Conservation (phyloP, 1,284 basidiomycete species). For the Leccinum subrobustum region DNA sequence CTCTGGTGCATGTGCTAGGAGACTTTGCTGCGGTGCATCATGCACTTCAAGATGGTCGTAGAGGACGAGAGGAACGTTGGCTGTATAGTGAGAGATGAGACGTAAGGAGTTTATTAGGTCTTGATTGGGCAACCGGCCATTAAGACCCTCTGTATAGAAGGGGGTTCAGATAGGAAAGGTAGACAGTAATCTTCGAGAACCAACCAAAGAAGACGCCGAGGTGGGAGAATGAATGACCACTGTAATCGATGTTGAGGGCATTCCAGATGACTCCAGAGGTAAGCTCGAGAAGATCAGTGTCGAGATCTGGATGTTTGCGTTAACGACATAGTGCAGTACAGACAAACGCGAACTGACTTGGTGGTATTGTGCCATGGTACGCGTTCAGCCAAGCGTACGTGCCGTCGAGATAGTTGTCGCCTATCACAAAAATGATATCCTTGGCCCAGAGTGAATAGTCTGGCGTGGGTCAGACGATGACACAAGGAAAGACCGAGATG, state of each 20-base stretch:
- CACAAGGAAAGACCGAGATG: not conserved
- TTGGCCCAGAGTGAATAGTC: constrained; percentile 92
- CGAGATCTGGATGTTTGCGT: constrained; percentile 49
- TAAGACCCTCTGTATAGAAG: constrained; percentile 77
- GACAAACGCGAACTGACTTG: constrained; percentile 47
- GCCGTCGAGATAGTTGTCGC: constrained; percentile 87
- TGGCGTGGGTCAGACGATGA: constrained; percentile 32
- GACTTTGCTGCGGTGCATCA: constrained; percentile 37
- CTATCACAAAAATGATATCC: constrained; percentile 89
- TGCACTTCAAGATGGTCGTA: constrained; percentile 70
- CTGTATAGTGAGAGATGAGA: constrained; percentile 70
- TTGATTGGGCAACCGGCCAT: constrained; percentile 94
- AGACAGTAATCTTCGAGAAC: constrained; percentile 23
- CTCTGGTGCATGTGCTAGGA: constrained; percentile 48
- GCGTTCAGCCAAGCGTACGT: constrained; percentile 88
- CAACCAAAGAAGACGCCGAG: constrained; percentile 88
- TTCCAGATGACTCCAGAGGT: constrained; percentile 91
- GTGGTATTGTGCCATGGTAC: constrained; percentile 73
- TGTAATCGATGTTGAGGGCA: constrained; percentile 92
- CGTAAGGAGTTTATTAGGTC: constrained; percentile 88
- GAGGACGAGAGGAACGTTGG: constrained; percentile 70
- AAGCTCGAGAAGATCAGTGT: constrained; percentile 59
- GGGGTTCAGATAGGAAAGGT: not conserved
- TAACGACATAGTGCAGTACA: not conserved
- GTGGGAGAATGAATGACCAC: constrained; percentile 94